Evolutionary conservation across 192 early-diverging fungal genomes (phyloP), one percentile per base, ranked within the genome.

Genomic region (Backusella luteola): DNA sequence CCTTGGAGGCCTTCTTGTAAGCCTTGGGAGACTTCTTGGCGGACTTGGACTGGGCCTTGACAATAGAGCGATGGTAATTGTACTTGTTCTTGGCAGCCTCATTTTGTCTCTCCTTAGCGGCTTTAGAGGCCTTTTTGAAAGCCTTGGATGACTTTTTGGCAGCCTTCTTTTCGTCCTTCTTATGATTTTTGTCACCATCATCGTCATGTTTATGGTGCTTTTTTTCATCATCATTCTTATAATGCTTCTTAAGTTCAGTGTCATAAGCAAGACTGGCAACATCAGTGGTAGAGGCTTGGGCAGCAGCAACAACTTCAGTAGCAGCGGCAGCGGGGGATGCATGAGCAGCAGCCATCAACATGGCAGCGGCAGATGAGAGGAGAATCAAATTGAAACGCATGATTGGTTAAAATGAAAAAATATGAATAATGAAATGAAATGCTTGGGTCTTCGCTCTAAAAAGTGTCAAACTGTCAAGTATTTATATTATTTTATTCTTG

Each of bases 391-490:
- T 59, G 23, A 59, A 59, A 59, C 21, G 53, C 53, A 59, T 59
- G 8, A 59, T 59, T 21, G 53, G 7, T 26, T 59, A 59, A 59
- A 11, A 49, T 49, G 46, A 49, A 19, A 26, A 32, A 26, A 9
- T 59, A 59, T 59, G 53, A 59, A 56, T 23, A 56, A 56, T 56
- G 53, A 56, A 56, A 56, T 56, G 53, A 56, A 59, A 59, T 59
- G n/a, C 8, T 12, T 59, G 8, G 26, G 11, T 26, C 1, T 23
- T 59, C 11, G 21, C 6, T 59, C 19, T 49, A 19, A n/a, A 19
- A 49, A 19, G 6, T 26, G 23, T 59, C 53, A 59, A 59, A 59
- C 23, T 26, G 11, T 23, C 53, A 26, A 59, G 23, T 53, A 26
- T 26, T 59, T 59, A 59, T 59, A 59, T 12, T 49, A 26, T 23